phyloP scores from a whole-genome alignment of 441 rosid species.

The Viola pubescens region DNA sequence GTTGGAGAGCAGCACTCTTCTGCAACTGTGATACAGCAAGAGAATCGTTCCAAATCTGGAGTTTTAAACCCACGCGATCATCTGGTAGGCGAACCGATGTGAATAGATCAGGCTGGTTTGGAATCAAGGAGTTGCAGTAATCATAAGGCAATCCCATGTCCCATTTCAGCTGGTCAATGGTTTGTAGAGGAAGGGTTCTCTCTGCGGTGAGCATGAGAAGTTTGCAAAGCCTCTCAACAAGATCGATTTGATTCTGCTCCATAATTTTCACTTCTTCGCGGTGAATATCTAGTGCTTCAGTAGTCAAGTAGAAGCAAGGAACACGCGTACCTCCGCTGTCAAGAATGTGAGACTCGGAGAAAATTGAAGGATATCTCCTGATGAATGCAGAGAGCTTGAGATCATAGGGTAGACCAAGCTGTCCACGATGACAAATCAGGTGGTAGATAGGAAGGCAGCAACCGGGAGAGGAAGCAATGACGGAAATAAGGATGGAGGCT shows the following conservation, averaged over 20 bases:
- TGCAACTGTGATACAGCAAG: constrained; percentile 55
- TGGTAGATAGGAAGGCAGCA: constrained; percentile 40
- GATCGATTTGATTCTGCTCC: constrained; percentile 26
- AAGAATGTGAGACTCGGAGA: constrained; percentile 35
- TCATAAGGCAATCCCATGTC: constrained; percentile 74
- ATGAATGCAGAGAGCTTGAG: constrained; percentile 63
- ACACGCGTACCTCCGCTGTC: constrained; percentile 71
- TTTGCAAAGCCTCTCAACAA: constrained; percentile 44
- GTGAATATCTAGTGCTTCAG: constrained; percentile 39
- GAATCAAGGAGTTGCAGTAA: constrained; percentile 37
- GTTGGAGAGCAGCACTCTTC: constrained; percentile 30
- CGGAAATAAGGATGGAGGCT: constrained; percentile 44
- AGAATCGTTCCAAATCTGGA: constrained; percentile 40
- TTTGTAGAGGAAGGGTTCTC: constrained; percentile 56
- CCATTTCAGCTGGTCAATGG: constrained; percentile 76
- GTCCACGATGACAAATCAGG: constrained; percentile 46
- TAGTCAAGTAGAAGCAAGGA: constrained; percentile 59
- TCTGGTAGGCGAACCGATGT: constrained; percentile 40
- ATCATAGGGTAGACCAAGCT: constrained; percentile 51
- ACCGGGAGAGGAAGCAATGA: constrained; percentile 36
- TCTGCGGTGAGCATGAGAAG: constrained; percentile 68
- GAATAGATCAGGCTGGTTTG: constrained; percentile 39
- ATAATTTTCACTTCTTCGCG: constrained; percentile 28
- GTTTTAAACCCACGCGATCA: constrained; percentile 49
- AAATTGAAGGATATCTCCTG: constrained; percentile 59